phyloP scores from a whole-genome alignment of 2,329 filamentous ascomycete genomes.

The Chrysosphaeria jannelii region DNA sequence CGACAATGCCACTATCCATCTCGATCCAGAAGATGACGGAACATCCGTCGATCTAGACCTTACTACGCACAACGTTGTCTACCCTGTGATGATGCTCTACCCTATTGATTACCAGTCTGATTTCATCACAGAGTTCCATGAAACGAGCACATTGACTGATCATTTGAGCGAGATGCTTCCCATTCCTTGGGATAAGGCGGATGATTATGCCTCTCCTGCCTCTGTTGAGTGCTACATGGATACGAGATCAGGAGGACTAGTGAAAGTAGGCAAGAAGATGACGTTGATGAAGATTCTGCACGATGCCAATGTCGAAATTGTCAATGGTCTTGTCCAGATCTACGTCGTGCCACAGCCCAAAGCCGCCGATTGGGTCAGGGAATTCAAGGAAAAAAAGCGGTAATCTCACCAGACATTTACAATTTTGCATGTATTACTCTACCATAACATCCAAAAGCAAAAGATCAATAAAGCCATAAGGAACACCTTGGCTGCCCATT shows the following conservation, averaged over 20 bases:
- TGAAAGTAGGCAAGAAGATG: slow-evolving; percentile 75
- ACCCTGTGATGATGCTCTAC: slow-evolving; percentile 66
- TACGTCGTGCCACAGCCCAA: slow-evolving; percentile 49
- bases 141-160: slow-evolving; percentile 42
- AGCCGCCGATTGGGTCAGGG: slow-evolving; percentile 46
- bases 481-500: too few relatives aligned
- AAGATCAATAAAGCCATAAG: too few relatives aligned
- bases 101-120: slow-evolving; percentile 58
- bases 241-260: slow-evolving; percentile 44
- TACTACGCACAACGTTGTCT: slow-evolving; percentile 35
- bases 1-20: slow-evolving; percentile 46
- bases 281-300: slow-evolving; percentile 42
- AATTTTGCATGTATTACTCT: too few relatives aligned
- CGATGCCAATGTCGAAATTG: slow-evolving; percentile 48
- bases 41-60: slow-evolving; percentile 30
- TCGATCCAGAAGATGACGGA: slow-evolving; percentile 19
- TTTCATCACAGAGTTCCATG: slow-evolving; percentile 66
- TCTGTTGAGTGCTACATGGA: slow-evolving; percentile 74
- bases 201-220: slow-evolving; percentile 37
- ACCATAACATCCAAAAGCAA: too few relatives aligned
- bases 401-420: too few relatives aligned
- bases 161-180: slow-evolving; percentile 72
- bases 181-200: slow-evolving; percentile 46
- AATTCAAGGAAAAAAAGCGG: slow-evolving; percentile 64
- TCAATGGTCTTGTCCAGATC: slow-evolving; percentile 60